phyloP scores from a whole-genome alignment of 2,329 filamentous ascomycete species.

The Ascochyta lentis region DNA sequence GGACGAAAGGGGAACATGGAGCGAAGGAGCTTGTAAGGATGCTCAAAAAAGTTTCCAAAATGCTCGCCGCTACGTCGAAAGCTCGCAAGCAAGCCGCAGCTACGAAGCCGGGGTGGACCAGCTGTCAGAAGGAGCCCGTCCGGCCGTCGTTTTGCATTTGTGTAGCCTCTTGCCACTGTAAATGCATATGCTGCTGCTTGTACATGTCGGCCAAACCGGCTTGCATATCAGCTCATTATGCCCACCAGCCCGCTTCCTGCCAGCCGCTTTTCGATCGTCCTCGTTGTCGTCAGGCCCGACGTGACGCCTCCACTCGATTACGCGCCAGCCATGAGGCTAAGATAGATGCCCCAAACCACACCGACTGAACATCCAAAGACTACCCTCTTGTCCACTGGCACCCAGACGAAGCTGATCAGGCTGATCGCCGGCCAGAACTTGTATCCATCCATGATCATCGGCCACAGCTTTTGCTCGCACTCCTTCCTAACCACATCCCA shows the following conservation, averaged over 20 bases:
- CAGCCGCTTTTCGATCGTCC: not conserved
- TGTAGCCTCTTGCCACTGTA: constrained; percentile 3
- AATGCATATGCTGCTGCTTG: not conserved
- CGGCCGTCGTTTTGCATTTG: not conserved
- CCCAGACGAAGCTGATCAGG: constrained; percentile 72
- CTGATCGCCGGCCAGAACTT: constrained; percentile 76
- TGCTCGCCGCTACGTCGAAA: not conserved
- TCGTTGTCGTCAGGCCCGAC: constrained; percentile 1
- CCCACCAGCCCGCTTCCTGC: constrained; percentile 1
- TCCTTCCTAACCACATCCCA: constrained; percentile 40
- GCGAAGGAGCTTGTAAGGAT: constrained; percentile 9
- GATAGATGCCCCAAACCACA: constrained; percentile 75
- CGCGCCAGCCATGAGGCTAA: constrained; percentile 65
- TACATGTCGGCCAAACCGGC: constrained; percentile 4
- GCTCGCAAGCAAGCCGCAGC: constrained; percentile 4
- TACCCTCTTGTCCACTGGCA: constrained; percentile 74
- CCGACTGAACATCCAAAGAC: constrained; percentile 75
- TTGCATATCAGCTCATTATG: constrained; percentile 9
- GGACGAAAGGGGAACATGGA: constrained; percentile 1
- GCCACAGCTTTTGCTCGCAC: constrained; percentile 62
- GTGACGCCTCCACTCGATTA: constrained; percentile 11
- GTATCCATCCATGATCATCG: constrained; percentile 65
- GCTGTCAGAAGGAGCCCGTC: constrained; percentile 7
- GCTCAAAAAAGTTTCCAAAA: constrained; percentile 1
- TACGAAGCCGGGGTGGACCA: constrained; percentile 3